Evolutionary conservation across 352 stramenopile species (phyloP), one percentile per base, ranked within the genome.

Genomic region (Phytophthora podocarpi): DNA sequence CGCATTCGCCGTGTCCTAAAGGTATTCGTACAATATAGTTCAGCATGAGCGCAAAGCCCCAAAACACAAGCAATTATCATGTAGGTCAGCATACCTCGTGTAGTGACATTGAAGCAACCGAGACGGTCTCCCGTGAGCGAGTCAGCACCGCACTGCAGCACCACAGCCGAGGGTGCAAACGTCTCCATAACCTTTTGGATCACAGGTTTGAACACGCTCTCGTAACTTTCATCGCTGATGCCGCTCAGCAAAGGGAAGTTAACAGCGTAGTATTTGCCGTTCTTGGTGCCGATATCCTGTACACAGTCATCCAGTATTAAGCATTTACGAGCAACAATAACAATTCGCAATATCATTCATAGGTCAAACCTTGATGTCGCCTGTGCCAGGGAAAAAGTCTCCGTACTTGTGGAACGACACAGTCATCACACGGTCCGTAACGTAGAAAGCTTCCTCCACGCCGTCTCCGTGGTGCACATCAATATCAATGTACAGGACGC

Each of bases 401-500:
- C 97, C 97, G 65, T 98, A 99, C 55, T 99, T 99, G 83, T 99
- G 97, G 67, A 99, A 98, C 26, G 89, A 98, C 23, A 98, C 90
- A 2, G 97, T 99, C 97, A 99, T 99, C 53, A 99, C 97, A n/a
- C 97, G 82, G 74, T 99, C 95, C 4, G 97, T 99, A 20, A 89
- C 78, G 80, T 97, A 92, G 96, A 99, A 73, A 67, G 97, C 87
- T 98, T 98, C 88, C 95, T 98, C 79, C 10, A 99, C 97, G 16
- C 97, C 97, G 73, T 99, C 97, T 28, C 97, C 97, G 65, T 99
- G 97, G 71, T 99, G 97, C 11, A 99, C 96, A 73, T 99, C 97
- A 76, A 99, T 99, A 71, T 99, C 97, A 76, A 99, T 98, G 78
- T 99, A 99, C 10, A 99, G 72, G 15, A 99, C 97, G 12, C 97